These are phyloP conservation scores for Hura crepitans DNA, from an alignment of 441 rosid genomes.

Conservation along the genomic window DNA sequence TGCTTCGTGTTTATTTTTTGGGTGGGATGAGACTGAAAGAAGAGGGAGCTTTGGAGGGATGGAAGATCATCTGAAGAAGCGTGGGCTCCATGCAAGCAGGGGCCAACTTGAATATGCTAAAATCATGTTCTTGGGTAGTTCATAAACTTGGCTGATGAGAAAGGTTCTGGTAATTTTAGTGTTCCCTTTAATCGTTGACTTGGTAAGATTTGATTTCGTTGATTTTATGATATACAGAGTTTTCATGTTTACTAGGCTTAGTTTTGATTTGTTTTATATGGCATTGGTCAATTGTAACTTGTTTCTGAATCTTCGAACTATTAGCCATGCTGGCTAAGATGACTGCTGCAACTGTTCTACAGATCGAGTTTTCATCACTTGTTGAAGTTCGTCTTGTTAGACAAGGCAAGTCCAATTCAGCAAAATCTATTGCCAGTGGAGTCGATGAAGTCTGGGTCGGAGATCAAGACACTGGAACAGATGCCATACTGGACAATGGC, in stretches of 20 bases:
- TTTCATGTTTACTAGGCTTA: no score
- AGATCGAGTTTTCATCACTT: conserved; percentile 73
- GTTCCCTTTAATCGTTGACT: background rate
- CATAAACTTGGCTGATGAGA: background rate
- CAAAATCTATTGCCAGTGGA: conserved; percentile 28
- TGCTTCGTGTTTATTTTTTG: background rate
- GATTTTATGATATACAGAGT: no score
- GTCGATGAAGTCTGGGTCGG: conserved; percentile 21
- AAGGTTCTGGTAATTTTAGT: background rate
- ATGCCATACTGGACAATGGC: conserved; percentile 18
- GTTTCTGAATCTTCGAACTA: background rate
- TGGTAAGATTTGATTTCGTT: background rate
- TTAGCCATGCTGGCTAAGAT: background rate
- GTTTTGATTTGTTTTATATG: background rate
- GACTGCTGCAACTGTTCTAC: conserved; percentile 27
- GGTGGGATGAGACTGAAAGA: background rate
- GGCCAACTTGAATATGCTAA: background rate
- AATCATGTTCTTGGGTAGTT: background rate
- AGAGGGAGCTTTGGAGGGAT: background rate
- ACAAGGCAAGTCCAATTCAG: conserved; percentile 30
- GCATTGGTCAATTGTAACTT: background rate
- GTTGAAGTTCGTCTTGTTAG: conserved; percentile 60
- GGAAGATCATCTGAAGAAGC: background rate
- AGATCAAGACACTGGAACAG: conserved; percentile 32
- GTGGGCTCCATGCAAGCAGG: background rate